These are phyloP conservation scores for Sporothrix sp. DNA, from an alignment of 2,329 filamentous ascomycete genomes.

Conservation along the genomic window DNA sequence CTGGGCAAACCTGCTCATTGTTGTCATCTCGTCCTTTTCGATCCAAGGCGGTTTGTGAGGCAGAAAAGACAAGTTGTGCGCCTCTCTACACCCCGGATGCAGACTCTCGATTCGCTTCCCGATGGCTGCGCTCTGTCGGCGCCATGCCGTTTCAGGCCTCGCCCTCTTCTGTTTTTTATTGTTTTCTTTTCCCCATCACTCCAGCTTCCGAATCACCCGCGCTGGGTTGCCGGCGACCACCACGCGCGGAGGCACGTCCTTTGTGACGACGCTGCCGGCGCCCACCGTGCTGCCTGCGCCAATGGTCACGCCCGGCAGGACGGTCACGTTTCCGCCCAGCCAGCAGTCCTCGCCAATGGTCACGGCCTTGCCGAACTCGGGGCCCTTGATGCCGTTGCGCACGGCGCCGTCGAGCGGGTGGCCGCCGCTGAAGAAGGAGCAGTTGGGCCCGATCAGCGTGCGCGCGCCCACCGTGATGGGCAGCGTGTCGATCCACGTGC, in stretches of 20 bases:
- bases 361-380: conserved; percentile 65
- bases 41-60: conserved; percentile 72
- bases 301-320: conserved; percentile 69
- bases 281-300: conserved; percentile 66
- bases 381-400: conserved; percentile 64
- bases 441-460: conserved; percentile 70
- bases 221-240: conserved; percentile 61
- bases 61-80: neutral
- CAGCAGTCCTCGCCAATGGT: conserved; percentile 72
- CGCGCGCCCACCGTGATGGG: conserved; percentile 64
- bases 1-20: conserved; percentile 68
- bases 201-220: conserved; percentile 39
- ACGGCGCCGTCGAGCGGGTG: conserved; percentile 69
- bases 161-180: too few relatives aligned
- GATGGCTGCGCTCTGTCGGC: too few relatives aligned
- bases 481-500: conserved; percentile 68
- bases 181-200: too few relatives aligned
- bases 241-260: conserved; percentile 54
- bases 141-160: too few relatives aligned
- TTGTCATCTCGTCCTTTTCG: conserved; percentile 84
- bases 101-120: too few relatives aligned
- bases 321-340: conserved; percentile 61
- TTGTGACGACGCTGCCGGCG: conserved; percentile 76
- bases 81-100: too few relatives aligned
- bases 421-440: conserved; percentile 62